Evolutionary conservation across 208 protist genomes (phyloP), one percentile per base, ranked within the genome.

Genomic region (Vickermania ingenoplastis): DNA sequence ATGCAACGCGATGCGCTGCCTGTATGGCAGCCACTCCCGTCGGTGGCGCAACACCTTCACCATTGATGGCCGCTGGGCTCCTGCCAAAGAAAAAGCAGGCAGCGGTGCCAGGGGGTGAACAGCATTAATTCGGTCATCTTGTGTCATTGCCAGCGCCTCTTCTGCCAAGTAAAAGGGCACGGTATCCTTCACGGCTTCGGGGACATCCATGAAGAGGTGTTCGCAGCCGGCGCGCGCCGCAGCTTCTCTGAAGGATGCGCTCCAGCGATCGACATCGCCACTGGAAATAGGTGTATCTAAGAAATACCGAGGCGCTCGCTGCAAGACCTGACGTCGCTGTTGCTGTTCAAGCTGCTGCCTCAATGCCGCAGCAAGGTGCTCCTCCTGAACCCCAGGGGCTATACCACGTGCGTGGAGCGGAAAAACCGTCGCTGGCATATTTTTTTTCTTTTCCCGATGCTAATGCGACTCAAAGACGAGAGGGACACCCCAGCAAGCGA

Each of bases 1-100:
- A 60, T 95, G 78, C 11, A 92, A 30, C 0, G 85, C 69, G 29
- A 93, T 77, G 14, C 73, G 75, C 67, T 95, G 89, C 2, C 86
- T 75, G 68, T 95, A 76, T 30, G 89, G 86, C 29, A 95, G 69
- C 86, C 89, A 92, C 71, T 90, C 77, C 0, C 83, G 76, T 0
- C 83, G 73, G 30, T 79, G 72, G 41, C 77, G 80, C 7, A 95
- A 70, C 36, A 87, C 58, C 70, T 87, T 80, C 21, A 81, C 86
- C 83, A 91, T 92, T 0, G 88, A 76, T 50, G 77, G 62, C 11
- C 71, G 64, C 49, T 61, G 62, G 25, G 89, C 83, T 1, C 64
- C n/a, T 11, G 53, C 31, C 11, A 72, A 53, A 23, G 71, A 53
- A 55, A 95, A 91, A 0, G 69, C 36, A 0, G 80, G 79, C 27